Conservation (phyloP, 2,329 filamentous ascomycete species). For the Pseudogymnoascus sp. region DNA sequence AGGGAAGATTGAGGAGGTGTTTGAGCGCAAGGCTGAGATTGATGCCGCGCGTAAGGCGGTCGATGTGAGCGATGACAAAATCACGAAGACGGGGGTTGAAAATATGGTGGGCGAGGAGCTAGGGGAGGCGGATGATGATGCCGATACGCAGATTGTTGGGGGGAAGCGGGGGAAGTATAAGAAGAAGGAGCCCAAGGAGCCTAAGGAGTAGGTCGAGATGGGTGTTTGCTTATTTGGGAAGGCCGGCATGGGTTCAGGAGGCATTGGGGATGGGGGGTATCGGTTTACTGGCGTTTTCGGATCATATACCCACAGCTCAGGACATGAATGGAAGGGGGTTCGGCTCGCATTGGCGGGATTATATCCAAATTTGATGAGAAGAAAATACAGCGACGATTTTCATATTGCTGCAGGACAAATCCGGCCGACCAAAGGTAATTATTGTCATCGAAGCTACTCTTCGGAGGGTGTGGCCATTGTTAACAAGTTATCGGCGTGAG, state of each 20-base stretch:
- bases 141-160: conserved; percentile 22
- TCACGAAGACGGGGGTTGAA: conserved; percentile 44
- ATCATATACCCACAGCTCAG: conserved; percentile 1
- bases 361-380: background rate
- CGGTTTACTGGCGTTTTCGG: background rate
- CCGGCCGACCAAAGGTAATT: background rate
- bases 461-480: background rate
- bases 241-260: background rate
- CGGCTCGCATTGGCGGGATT: background rate
- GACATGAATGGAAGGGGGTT: background rate
- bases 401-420: background rate
- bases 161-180: conserved; percentile 15
- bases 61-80: conserved; percentile 58
- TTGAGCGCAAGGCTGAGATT: conserved; percentile 80
- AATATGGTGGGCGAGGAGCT: conserved; percentile 35
- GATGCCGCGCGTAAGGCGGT: conserved; percentile 75
- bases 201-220: background rate
- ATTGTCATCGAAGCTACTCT: background rate
- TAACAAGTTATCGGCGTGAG: too few species aligned
- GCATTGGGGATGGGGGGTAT: background rate
- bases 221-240: background rate
- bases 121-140: conserved; percentile 46
- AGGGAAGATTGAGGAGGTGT: conserved; percentile 80
- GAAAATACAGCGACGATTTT: background rate
- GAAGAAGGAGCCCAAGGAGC: conserved; percentile 7